Conservation (phyloP, 108 stramenopile species). For the Cyclotella sp. region DNA sequence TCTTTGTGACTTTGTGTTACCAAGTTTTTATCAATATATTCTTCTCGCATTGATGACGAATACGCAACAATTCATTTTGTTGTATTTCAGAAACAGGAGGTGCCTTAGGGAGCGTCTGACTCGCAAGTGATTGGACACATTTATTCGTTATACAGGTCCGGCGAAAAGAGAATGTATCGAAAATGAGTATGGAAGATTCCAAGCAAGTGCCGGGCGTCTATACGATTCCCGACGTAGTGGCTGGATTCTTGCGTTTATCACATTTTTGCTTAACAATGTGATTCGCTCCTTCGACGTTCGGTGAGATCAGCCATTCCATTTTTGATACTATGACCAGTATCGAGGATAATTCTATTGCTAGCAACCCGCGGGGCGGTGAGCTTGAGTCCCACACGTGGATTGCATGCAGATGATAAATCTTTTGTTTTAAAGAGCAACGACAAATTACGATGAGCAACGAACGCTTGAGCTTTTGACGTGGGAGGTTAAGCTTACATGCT, state of each 20-base stretch:
- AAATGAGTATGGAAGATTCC: neutral
- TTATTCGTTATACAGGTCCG: neutral
- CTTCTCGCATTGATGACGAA: neutral
- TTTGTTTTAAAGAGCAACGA: neutral
- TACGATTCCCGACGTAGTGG: neutral
- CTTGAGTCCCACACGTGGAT: conserved; percentile 26
- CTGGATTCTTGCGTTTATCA: neutral
- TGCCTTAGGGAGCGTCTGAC: neutral
- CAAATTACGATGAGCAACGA: neutral
- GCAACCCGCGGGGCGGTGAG: conserved; percentile 18
- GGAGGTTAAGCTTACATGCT: no score
- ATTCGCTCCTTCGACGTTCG: conserved; percentile 14
- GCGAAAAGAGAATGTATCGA: neutral
- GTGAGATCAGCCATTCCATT: conserved; percentile 21
- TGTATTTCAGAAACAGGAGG: conserved; percentile 2
- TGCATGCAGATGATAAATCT: neutral
- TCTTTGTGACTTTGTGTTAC: neutral
- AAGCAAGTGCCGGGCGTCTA: neutral
- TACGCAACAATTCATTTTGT: conserved; percentile 4
- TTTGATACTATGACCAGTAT: conserved; percentile 4
- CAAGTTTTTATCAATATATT: neutral
- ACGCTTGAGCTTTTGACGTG: no score
- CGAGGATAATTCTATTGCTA: neutral
- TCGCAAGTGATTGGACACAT: neutral
- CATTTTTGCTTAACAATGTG: conserved; percentile 15